Evolutionary conservation across 2,329 filamentous ascomycete species (phyloP), one percentile per base, ranked within the genome.

Genomic region (Fusarium armeniacum): DNA sequence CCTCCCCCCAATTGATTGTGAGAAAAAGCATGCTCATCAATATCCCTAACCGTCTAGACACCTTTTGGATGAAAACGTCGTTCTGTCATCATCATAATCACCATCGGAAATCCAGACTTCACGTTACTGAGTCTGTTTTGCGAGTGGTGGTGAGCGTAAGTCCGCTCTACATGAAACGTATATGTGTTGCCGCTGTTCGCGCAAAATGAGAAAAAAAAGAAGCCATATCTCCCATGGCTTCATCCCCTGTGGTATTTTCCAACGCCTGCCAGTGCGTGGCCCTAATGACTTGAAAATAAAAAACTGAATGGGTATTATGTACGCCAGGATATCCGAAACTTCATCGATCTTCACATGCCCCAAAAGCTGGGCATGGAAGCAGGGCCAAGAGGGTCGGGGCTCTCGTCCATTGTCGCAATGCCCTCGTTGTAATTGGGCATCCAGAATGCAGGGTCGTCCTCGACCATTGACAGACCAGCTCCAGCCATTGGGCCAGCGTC

Each of bases 361-460:
- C 79, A 81, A 55, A 77, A 76, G 55, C 71, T 75, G 60, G 75
- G 71, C 63, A 79, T 69, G 7, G 78, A 73, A 47, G 73, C 70
- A 24, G 78, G 69, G 12, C 74, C 75, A 18, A 80, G 70, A 20
- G 76, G 69, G 40, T 81, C 78, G n/a, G 78, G 71, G 62, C 72
- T 79, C 44, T 81, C 80, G 28, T 79, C 80, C 60, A 81, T 70
- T 20, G 79, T 65, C 30, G 77, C 67, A 51, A 80, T 76, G 73
- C 74, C 74, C 43, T 81, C 79, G 62, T 79, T 78, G 72, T 84
- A 85, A 52, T 85, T 83, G 38, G 78, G 79, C 76, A 85, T 81
- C 83, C 84, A 86, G 57, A 84, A 82, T 5, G 81, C 79, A 22
- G 83, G 78, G 67, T 87, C 84, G 43, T 86, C 82, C 40, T 89